phyloP scores from a whole-genome alignment of 495 filamentous ascomycete genomes.

The Penicillium ucsense region DNA sequence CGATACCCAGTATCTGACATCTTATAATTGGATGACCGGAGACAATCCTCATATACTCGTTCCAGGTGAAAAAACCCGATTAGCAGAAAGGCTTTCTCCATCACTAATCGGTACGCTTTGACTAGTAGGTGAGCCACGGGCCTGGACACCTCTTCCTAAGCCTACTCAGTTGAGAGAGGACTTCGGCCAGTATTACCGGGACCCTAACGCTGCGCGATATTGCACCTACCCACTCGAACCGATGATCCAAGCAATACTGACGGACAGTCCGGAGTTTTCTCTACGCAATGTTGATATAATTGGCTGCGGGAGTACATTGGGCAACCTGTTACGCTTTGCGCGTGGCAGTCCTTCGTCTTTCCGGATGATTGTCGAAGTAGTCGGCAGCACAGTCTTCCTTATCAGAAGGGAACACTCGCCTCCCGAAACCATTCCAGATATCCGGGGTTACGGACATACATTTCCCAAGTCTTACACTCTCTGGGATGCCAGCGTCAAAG shows the following conservation, averaged over 20 bases:
- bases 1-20: conserved; percentile 26
- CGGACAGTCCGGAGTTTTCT: conserved; percentile 23
- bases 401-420: conserved; percentile 49
- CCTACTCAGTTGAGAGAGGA: conserved; percentile 37
- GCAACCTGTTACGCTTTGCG: conserved; percentile 47
- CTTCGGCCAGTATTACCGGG: conserved; percentile 45
- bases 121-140: conserved; percentile 48
- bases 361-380: conserved; percentile 47
- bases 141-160: conserved; percentile 43
- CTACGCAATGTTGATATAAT: conserved; percentile 45
- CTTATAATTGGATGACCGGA: conserved; percentile 45
- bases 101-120: not conserved
- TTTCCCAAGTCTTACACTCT: conserved; percentile 58
- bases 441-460: conserved; percentile 52
- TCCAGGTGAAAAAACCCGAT: conserved; percentile 33
- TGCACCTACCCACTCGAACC: conserved; percentile 50
- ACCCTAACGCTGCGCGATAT: conserved; percentile 51
- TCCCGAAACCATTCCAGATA: conserved; percentile 36
- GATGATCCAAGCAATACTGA: conserved; percentile 38
- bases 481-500: conserved; percentile 38
- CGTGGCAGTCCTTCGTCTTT: conserved; percentile 38
- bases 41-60: conserved; percentile 34
- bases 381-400: conserved; percentile 55
- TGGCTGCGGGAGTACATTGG: conserved; percentile 52
- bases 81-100: not conserved